phyloP scores from a whole-genome alignment of 2,329 filamentous ascomycete species.

The Volutella citrinella region DNA sequence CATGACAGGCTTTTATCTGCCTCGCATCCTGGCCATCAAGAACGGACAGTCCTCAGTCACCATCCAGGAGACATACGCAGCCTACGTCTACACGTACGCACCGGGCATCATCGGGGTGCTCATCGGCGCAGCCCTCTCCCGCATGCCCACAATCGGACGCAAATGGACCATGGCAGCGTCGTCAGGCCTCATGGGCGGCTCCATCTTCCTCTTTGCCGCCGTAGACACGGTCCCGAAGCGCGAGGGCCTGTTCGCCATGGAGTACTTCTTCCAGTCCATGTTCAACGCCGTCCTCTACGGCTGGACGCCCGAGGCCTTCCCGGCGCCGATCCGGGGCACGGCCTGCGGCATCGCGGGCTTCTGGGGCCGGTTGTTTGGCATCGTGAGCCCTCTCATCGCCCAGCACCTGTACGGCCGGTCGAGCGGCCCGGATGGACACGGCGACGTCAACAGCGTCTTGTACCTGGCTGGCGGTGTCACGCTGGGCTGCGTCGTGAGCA shows the following conservation, averaged over 20 bases:
- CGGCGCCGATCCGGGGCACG: conserved; percentile 51
- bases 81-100: conserved; percentile 52
- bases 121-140: conserved; percentile 40
- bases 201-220: conserved; percentile 43
- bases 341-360: conserved; percentile 57
- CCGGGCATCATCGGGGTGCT: conserved; percentile 51
- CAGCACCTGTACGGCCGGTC: conserved; percentile 38
- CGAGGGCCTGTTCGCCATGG: conserved; percentile 39
- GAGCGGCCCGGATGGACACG: conserved; percentile 23
- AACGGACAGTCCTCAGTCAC: conserved; percentile 43
- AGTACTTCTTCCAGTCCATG: conserved; percentile 44
- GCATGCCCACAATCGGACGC: conserved; percentile 36
- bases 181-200: conserved; percentile 41
- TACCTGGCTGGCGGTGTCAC: conserved; percentile 56
- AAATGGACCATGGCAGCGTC: conserved; percentile 44
- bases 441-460: conserved; percentile 47
- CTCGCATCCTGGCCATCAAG: conserved; percentile 49
- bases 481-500: conserved; percentile 49
- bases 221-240: conserved; percentile 36
- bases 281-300: conserved; percentile 37
- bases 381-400: conserved; percentile 55
- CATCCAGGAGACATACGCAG: conserved; percentile 46
- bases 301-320: conserved; percentile 57
- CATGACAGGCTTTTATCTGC: conserved; percentile 39
- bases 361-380: conserved; percentile 56